Conservation (phyloP, 441 rosid species). For the Raphanus hybrid region DNA sequence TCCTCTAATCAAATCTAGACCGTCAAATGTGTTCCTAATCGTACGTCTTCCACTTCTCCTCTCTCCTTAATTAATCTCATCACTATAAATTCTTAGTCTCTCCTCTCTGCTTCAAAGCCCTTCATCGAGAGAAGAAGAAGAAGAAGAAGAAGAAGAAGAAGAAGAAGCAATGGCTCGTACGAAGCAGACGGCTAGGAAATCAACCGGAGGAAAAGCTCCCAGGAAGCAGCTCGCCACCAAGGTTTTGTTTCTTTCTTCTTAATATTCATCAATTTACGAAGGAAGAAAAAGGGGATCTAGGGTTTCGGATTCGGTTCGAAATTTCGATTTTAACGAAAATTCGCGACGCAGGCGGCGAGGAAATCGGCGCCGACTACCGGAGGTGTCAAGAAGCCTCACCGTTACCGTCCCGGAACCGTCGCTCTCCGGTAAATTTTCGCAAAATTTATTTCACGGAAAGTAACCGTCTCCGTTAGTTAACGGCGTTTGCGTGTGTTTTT, state of each 20-base stretch:
- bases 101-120: neutral
- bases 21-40: slow-evolving; percentile 17
- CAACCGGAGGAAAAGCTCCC: slow-evolving; percentile 54
- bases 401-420: slow-evolving; percentile 54
- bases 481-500: neutral
- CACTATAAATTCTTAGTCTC: slow-evolving; percentile 15
- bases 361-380: slow-evolving; percentile 59
- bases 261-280: too few relatives aligned
- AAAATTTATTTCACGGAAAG: neutral
- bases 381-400: slow-evolving; percentile 55
- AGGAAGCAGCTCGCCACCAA: slow-evolving; percentile 55
- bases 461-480: neutral
- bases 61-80: neutral
- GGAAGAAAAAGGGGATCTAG: neutral
- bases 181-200: slow-evolving; percentile 57
- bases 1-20: neutral
- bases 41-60: neutral
- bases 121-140: neutral
- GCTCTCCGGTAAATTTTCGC: slow-evolving; percentile 47
- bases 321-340: neutral
- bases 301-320: neutral
- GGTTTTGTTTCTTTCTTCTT: slow-evolving; percentile 14
- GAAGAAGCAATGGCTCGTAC: slow-evolving; percentile 51
- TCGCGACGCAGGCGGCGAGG: slow-evolving; percentile 42
- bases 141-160: neutral